phyloP scores from a whole-genome alignment of 2,329 filamentous ascomycete species.

The Fusarium brachygibbosum region DNA sequence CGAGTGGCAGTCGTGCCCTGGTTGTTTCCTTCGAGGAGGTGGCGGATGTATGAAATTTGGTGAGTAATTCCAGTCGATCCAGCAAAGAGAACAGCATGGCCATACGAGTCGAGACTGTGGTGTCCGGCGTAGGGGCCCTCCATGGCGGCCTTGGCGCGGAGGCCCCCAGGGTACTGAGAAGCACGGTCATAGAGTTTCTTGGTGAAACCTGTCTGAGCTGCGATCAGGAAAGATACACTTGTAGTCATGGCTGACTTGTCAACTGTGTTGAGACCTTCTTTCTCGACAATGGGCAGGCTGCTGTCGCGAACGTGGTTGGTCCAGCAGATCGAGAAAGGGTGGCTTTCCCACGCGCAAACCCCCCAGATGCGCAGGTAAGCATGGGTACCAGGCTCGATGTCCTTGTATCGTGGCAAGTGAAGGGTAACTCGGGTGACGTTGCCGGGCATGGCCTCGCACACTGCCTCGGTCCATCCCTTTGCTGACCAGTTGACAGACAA shows the following conservation, averaged over 20 bases:
- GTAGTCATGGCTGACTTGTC: constrained; percentile 62
- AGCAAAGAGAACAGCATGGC: constrained; percentile 90
- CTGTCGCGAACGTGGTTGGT: constrained; percentile 67
- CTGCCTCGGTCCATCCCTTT: constrained; percentile 72
- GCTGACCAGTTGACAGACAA: constrained; percentile 75
- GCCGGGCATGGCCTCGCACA: constrained; percentile 76
- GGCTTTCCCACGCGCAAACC: constrained; percentile 77
- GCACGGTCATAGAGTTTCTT: constrained; percentile 82
- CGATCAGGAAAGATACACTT: constrained; percentile 84
- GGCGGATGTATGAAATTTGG: constrained; percentile 87
- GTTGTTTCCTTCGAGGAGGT: constrained; percentile 78
- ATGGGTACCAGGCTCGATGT: constrained; percentile 78
- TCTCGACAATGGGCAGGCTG: constrained; percentile 58
- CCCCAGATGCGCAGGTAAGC: constrained; percentile 79
- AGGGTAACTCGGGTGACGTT: constrained; percentile 79
- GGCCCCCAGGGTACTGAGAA: constrained; percentile 63
- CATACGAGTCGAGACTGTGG: constrained; percentile 90
- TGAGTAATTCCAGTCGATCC: constrained; percentile 96
- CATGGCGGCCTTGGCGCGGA: constrained; percentile 78
- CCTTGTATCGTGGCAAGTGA: constrained; percentile 74
- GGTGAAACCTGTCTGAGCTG: constrained; percentile 90
- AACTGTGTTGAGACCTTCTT: constrained; percentile 55
- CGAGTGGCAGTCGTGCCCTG: constrained; percentile 82
- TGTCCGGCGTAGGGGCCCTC: constrained; percentile 92
- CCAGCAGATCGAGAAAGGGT: constrained; percentile 86